Evolutionary conservation across 106 monocot genomes (phyloP).

Genomic region (Phalaenopsis aphrodite): DNA sequence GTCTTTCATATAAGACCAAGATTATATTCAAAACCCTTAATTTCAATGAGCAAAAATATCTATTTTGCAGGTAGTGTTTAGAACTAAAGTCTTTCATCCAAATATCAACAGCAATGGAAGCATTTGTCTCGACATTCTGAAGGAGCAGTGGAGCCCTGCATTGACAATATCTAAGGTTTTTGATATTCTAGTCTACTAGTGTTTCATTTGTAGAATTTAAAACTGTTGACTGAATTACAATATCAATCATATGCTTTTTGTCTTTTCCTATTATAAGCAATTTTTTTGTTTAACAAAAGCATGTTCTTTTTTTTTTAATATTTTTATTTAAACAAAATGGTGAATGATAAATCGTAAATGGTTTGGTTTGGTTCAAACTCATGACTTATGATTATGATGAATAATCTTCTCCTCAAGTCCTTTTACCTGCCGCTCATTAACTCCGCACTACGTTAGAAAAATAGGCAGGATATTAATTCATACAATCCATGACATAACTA

Average conservation of each 20-base stretch:
- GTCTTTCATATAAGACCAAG: neutral
- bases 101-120: conserved; percentile 22
- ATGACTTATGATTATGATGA: no score
- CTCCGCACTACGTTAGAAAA: neutral
- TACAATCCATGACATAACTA: no score
- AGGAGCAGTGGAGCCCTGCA: conserved; percentile 20
- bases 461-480: neutral
- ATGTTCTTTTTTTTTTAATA: neutral
- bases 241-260: neutral
- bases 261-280: neutral
- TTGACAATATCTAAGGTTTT: conserved; percentile 18
- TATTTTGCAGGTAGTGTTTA: conserved; percentile 16
- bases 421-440: no score
- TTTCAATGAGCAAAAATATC: neutral
- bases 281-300: neutral
- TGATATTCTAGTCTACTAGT: neutral
- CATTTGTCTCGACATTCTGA: conserved; percentile 20
- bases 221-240: neutral
- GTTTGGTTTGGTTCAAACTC: no score
- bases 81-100: conserved; percentile 17
- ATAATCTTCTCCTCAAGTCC: no score
- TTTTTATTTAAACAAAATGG: neutral
- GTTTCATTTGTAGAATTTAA: neutral
- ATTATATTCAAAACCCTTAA: neutral
- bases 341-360: no score